Percentiles rank a stretch among this genome's conserved stretches.
Conservation (phyloP, 441 rosid genomes). For the Macaranga tanarius region DNA sequence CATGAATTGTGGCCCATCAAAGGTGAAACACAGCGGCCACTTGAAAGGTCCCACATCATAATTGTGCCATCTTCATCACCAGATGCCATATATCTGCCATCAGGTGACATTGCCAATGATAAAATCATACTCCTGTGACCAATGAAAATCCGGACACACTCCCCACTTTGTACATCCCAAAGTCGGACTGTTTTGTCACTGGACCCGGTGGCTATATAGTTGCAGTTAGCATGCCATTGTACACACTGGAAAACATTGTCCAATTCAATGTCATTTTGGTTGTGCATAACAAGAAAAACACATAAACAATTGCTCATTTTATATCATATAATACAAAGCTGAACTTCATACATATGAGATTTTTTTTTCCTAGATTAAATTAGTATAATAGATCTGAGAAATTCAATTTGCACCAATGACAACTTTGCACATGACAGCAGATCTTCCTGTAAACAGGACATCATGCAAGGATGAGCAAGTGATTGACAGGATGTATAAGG, state of each 20-base stretch:
- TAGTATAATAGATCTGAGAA: background rate
- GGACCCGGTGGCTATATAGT: slow-evolving; percentile 93
- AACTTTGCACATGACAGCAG: background rate
- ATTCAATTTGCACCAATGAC: background rate
- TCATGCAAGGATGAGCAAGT: background rate
- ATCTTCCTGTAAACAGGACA: background rate
- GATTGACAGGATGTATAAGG: background rate
- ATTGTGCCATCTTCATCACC: slow-evolving; percentile 96
- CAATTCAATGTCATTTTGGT: slow-evolving; percentile 12
- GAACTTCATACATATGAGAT: background rate
- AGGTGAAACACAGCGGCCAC: slow-evolving; percentile 87
- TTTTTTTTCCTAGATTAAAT: background rate
- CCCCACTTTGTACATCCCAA: slow-evolving; percentile 97
- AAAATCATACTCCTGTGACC: slow-evolving; percentile 96
- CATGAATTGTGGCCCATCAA: slow-evolving; percentile 92
- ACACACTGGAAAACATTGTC: slow-evolving; percentile 64
- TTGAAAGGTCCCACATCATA: slow-evolving; percentile 99
- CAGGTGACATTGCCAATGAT: slow-evolving; percentile 92
- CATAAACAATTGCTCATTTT: background rate
- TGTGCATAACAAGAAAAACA: background rate
- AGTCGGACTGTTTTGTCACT: slow-evolving; percentile 91
- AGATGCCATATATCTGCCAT: slow-evolving; percentile 94
- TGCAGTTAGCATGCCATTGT: slow-evolving; percentile 98
- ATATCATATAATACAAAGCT: background rate
- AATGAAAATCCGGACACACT: slow-evolving; percentile 81